Conservation (phyloP, 768 basidiomycete species). For the Termitomyces sp. region DNA sequence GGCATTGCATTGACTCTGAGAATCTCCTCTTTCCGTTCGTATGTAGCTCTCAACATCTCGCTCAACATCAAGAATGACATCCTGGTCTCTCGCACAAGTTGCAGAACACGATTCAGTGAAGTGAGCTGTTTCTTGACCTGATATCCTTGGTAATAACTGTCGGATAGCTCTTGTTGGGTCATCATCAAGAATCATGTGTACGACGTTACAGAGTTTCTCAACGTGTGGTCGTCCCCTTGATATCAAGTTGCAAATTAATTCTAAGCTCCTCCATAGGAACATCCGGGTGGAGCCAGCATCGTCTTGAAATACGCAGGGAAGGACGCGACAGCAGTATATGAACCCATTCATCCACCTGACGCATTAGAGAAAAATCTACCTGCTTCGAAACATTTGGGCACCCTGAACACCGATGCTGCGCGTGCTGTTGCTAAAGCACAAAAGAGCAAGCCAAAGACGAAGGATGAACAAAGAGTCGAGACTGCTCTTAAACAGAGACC, state of each 20-base stretch:
- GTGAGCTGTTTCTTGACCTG: constrained; percentile 31
- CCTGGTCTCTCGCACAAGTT: constrained; percentile 55
- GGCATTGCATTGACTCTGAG: neutral
- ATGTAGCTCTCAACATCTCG: constrained; percentile 4
- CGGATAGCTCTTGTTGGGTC: constrained; percentile 75
- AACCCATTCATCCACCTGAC: constrained; percentile 84
- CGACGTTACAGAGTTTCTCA: constrained; percentile 79
- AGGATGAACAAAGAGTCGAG: constrained; percentile 69
- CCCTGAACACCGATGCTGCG: constrained; percentile 49
- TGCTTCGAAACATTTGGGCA: constrained; percentile 70
- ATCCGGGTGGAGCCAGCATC: constrained; percentile 80
- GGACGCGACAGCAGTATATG: constrained; percentile 77
- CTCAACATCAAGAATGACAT: constrained; percentile 34
- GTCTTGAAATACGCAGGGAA: constrained; percentile 83
- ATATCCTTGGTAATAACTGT: constrained; percentile 10
- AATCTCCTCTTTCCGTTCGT: neutral
- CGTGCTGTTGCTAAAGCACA: constrained; percentile 33
- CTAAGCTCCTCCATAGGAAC: constrained; percentile 45
- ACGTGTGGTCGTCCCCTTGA: constrained; percentile 34
- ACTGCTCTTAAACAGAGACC: constrained; percentile 60
- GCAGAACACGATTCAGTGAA: constrained; percentile 53
- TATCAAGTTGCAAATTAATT: constrained; percentile 1
- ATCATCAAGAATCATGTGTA: constrained; percentile 80
- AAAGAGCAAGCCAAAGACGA: constrained; percentile 50
- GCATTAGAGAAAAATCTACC: constrained; percentile 73